Conservation (phyloP, 2,329 filamentous ascomycete species). For the Venturia oleaginea region DNA sequence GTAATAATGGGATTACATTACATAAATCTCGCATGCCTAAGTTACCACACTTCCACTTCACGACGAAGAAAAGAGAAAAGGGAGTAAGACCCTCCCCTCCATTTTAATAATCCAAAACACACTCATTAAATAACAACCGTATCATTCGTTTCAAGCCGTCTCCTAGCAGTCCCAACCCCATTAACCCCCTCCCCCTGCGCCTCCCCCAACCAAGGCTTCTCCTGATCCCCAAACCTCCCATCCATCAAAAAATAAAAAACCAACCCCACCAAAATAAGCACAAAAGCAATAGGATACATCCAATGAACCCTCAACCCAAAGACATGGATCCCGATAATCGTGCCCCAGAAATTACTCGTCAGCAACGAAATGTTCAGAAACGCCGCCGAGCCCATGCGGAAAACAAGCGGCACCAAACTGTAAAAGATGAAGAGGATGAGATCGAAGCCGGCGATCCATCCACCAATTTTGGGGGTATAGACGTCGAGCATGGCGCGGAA, state of each 20-base stretch:
- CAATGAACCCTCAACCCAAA: slow-evolving; percentile 75
- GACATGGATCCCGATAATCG: slow-evolving; percentile 81
- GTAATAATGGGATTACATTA: too few relatives aligned
- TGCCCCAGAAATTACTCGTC: slow-evolving; percentile 95
- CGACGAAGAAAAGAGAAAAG: too few relatives aligned
- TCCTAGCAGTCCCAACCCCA: slow-evolving; percentile 78
- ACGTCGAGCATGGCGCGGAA: slow-evolving; percentile 44
- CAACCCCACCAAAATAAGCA: slow-evolving; percentile 79
- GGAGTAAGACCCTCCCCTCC: not conserved
- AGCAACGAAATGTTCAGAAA: slow-evolving; percentile 96
- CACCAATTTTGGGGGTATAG: slow-evolving; percentile 49
- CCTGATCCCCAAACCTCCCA: slow-evolving; percentile 71
- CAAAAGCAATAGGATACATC: slow-evolving; percentile 93
- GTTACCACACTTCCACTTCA: too few relatives aligned
- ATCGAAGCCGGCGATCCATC: slow-evolving; percentile 87
- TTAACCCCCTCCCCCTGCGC: slow-evolving; percentile 74
- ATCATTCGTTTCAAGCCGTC: slow-evolving; percentile 38
- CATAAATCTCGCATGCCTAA: too few relatives aligned
- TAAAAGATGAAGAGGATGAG: slow-evolving; percentile 79
- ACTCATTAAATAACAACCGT: slow-evolving; percentile 19
- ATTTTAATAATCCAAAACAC: not conserved
- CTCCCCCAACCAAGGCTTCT: slow-evolving; percentile 89
- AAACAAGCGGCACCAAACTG: slow-evolving; percentile 72
- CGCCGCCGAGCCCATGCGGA: slow-evolving; percentile 81
- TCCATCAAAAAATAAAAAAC: slow-evolving; percentile 81